Conservation (phyloP, 1,139 yeast species). For the Geotrichum aggregatum region DNA sequence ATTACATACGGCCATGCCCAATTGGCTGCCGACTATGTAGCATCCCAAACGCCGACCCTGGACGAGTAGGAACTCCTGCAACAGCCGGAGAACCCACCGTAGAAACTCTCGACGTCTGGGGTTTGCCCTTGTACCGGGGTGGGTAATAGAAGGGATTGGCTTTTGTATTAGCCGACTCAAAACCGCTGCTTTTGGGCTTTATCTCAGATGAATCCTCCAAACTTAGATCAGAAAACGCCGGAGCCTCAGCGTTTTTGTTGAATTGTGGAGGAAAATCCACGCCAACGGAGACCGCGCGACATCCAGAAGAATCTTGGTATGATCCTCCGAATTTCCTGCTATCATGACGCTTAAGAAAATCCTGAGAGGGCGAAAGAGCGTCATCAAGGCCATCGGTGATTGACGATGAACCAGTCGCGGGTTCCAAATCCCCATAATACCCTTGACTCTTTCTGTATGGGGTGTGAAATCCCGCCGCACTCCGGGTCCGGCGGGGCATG, state of each 20-base stretch:
- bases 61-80: conserved; percentile 4
- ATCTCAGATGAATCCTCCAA: too few relatives aligned
- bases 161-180: background rate
- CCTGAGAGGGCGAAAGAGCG: background rate
- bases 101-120: too few relatives aligned
- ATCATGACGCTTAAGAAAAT: conserved; percentile 6
- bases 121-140: background rate
- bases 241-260: too few relatives aligned
- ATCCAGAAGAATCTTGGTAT: conserved; percentile 2
- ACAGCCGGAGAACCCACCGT: too few relatives aligned
- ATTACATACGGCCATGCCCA: conserved; percentile 15
- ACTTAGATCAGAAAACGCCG: too few relatives aligned
- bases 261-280: background rate
- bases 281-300: conserved; percentile 18
- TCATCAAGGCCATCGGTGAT: background rate
- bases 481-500: conserved; percentile 8
- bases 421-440: background rate
- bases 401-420: background rate
- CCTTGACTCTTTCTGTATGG: conserved; percentile 1
- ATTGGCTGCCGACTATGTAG: conserved; percentile 18
- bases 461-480: conserved; percentile 13
- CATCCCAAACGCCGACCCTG: conserved; percentile 19
- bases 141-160: background rate
- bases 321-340: conserved; percentile 11
- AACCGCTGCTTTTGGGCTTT: too few relatives aligned